These are phyloP conservation scores for Fusarium sp. DNA, from an alignment of 2,329 filamentous ascomycete species.

Conservation along the genomic window DNA sequence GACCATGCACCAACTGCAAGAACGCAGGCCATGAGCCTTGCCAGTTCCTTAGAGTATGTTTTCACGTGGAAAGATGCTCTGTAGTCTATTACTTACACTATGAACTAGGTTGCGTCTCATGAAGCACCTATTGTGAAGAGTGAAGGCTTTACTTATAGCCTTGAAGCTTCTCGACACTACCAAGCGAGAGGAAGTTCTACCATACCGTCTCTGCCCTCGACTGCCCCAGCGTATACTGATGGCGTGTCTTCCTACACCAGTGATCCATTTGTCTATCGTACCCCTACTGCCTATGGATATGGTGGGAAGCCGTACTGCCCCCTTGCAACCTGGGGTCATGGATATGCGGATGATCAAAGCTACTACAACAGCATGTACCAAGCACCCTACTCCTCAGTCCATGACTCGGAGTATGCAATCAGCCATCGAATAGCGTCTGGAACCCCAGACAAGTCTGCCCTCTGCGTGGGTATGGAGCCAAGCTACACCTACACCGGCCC, in stretches of 20 bases:
- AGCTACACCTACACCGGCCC: constrained; percentile 41
- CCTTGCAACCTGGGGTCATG: constrained; percentile 37
- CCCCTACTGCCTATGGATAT: constrained; percentile 37
- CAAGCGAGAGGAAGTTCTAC: constrained; percentile 40
- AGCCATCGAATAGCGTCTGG: constrained; percentile 40
- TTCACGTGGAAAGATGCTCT: background rate
- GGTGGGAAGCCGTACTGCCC: constrained; percentile 40
- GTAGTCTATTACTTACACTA: background rate
- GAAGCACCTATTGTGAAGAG: constrained; percentile 43
- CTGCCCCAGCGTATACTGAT: constrained; percentile 32
- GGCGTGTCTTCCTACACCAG: constrained; percentile 19
- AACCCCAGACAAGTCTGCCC: constrained; percentile 26
- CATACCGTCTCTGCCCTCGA: constrained; percentile 16
- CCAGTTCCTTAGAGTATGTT: constrained; percentile 79
- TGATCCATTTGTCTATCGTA: constrained; percentile 35
- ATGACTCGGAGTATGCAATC: constrained; percentile 42
- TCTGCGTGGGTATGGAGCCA: constrained; percentile 43
- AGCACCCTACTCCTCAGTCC: constrained; percentile 24
- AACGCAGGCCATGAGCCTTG: constrained; percentile 76
- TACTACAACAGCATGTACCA: constrained; percentile 42
- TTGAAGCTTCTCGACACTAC: constrained; percentile 46
- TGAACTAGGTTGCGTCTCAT: constrained; percentile 45
- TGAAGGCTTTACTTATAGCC: constrained; percentile 42
- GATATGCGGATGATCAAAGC: constrained; percentile 40
- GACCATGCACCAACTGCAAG: constrained; percentile 84